Evolutionary conservation across 2,329 filamentous ascomycete species (phyloP).

Genomic region (Periconia sp.): DNA sequence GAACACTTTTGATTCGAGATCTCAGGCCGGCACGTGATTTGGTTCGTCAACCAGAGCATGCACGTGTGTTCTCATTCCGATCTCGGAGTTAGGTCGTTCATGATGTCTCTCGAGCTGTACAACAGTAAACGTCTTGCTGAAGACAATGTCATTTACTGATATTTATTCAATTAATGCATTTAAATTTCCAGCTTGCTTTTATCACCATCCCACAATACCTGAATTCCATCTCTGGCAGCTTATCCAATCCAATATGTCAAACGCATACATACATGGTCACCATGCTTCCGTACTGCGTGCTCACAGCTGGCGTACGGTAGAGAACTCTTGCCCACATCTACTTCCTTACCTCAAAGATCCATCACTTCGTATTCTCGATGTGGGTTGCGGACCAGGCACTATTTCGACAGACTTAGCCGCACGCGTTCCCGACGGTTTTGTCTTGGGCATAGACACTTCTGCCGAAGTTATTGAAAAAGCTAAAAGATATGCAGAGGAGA

Average conservation of each 20-base stretch:
- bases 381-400: slow-evolving; percentile 52
- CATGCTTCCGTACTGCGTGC: slow-evolving; percentile 44
- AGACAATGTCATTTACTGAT: too few species aligned
- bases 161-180: background rate
- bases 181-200: background rate
- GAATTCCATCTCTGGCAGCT: too few species aligned
- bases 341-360: slow-evolving; percentile 34
- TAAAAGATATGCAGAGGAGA: slow-evolving; percentile 35
- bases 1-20: too few species aligned
- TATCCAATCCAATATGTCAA: slow-evolving; percentile 1
- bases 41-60: too few species aligned
- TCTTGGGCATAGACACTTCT: slow-evolving; percentile 51
- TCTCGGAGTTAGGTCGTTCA: background rate
- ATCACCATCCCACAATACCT: background rate
- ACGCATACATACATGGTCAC: slow-evolving; percentile 46
- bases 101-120: too few species aligned
- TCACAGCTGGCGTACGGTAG: slow-evolving; percentile 49
- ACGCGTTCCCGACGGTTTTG: slow-evolving; percentile 47
- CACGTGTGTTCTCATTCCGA: background rate
- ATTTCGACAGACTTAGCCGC: slow-evolving; percentile 49
- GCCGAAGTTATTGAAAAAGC: slow-evolving; percentile 47
- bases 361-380: slow-evolving; percentile 46
- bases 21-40: too few species aligned
- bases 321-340: slow-evolving; percentile 47
- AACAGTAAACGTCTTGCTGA: too few species aligned